Percentiles rank a stretch among this genome's conserved stretches.
phyloP scores from a whole-genome alignment of 208 protist species.

The Wallacemonas sp. region DNA sequence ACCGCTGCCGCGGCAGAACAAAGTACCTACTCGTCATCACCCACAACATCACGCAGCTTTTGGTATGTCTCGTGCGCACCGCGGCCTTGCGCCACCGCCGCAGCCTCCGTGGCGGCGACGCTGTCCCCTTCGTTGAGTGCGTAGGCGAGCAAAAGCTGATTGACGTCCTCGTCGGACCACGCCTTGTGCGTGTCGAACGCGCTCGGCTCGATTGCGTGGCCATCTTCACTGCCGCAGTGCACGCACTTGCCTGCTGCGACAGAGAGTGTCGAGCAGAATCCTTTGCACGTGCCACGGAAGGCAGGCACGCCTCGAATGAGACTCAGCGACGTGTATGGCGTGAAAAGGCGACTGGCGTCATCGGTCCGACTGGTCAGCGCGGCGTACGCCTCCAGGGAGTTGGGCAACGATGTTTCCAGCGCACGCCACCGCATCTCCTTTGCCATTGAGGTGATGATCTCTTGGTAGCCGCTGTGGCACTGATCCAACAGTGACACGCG shows the following conservation, averaged over 20 bases:
- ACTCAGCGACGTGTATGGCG: slow-evolving; percentile 56
- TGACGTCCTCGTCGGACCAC: slow-evolving; percentile 50
- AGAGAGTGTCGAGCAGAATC: slow-evolving; percentile 65
- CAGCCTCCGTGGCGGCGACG: slow-evolving; percentile 66
- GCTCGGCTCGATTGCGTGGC: slow-evolving; percentile 42
- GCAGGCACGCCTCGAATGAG: slow-evolving; percentile 59
- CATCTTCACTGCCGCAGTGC: slow-evolving; percentile 57
- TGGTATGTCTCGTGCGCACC: slow-evolving; percentile 37
- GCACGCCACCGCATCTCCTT: slow-evolving; percentile 51
- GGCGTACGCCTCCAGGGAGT: slow-evolving; percentile 4
- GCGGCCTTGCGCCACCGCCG: slow-evolving; percentile 23
- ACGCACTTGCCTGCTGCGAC: slow-evolving; percentile 34
- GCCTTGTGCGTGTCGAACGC: slow-evolving; percentile 32
- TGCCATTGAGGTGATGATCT: slow-evolving; percentile 60
- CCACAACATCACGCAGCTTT: slow-evolving; percentile 22
- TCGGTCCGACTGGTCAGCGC: too few relatives aligned
- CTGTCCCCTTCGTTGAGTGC: slow-evolving; percentile 50
- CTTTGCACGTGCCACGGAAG: slow-evolving; percentile 69
- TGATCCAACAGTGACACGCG: slow-evolving; percentile 55
- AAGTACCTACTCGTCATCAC: background rate
- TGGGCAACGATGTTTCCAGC: slow-evolving; percentile 24
- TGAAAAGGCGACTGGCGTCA: slow-evolving; percentile 21
- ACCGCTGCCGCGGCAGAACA: background rate
- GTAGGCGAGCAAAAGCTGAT: slow-evolving; percentile 47
- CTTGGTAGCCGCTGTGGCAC: slow-evolving; percentile 70